Percentiles rank a stretch among this genome's conserved stretches.
phyloP scores from a whole-genome alignment of 805 yeast genomes.

The Ogataea angusta region DNA sequence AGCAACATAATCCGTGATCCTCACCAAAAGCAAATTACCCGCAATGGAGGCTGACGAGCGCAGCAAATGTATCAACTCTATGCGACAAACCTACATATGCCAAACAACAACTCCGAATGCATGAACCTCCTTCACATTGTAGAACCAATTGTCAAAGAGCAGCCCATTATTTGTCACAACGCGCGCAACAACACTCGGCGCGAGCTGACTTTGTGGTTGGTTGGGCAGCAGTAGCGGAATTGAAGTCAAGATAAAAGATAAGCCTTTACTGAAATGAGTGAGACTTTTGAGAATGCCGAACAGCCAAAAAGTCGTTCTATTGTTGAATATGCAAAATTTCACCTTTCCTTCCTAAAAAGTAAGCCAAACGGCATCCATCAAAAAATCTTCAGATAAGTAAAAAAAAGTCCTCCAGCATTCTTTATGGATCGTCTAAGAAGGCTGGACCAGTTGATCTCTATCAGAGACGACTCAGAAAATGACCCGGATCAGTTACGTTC shows the following conservation, averaged over 20 bases:
- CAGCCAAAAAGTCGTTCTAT: neutral
- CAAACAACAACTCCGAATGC: too few relatives aligned
- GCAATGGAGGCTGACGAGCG: too few relatives aligned
- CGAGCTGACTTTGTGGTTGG: neutral
- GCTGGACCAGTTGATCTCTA: slow-evolving; percentile 21
- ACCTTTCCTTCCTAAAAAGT: neutral
- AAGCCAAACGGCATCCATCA: neutral
- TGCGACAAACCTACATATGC: too few relatives aligned
- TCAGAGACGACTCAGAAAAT: slow-evolving; percentile 22
- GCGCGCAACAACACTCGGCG: neutral
- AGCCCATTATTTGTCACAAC: too few relatives aligned
- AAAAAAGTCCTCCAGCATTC: slow-evolving; percentile 17
- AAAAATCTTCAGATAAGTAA: neutral
- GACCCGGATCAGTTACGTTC: slow-evolving; percentile 26
- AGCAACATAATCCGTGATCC: too few relatives aligned
- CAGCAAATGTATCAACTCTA: too few relatives aligned
- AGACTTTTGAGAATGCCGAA: neutral
- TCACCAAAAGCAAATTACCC: too few relatives aligned
- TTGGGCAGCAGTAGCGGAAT: neutral
- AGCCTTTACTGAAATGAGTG: neutral
- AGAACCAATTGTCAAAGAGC: too few relatives aligned
- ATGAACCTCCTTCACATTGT: too few relatives aligned
- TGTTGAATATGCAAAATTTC: neutral
- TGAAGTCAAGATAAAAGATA: neutral
- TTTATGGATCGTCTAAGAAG: slow-evolving; percentile 29